Base-by-base conservation (phyloP, 2,329 filamentous ascomycete species). In the Rutstroemia sp. region DNA sequence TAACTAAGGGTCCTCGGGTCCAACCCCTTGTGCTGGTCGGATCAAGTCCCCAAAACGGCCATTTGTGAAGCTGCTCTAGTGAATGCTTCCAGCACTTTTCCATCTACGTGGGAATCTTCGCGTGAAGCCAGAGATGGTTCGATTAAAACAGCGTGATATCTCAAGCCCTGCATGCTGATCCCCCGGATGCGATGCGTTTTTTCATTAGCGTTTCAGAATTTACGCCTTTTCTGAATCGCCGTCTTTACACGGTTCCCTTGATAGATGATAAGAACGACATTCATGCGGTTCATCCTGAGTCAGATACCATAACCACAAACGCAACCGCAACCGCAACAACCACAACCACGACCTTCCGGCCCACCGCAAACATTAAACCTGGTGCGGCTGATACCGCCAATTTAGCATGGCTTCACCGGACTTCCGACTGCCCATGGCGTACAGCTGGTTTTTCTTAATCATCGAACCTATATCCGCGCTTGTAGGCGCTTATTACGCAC, bases 381-480 rank as follows among this genome's bases (percentile, higher is more conserved):
- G 23, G 23, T 23, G 23, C 23, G 23, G 23, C 23, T 23, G 23
- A 23, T 23, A 23, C 23, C 42, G n/a, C 12, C 19, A 19, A 7
- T 45, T 19, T 14, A 45, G 4, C n/a, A 45, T 45, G 42, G n/a
- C 42, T 12, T 12, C 61, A 48, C 60, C 68, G 54, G 73, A 74
- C 47, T 73, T 78, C 59, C 68, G 68, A 55, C 77, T 88, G 39
- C 86, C 86, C 21, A 63, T 78, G 38, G 62, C 76, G 60, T 92
- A 92, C 73, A 79, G 80, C 57, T 64, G 85, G 67, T 89, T 92
- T 75, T 92, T 92, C 73, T 81, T 91, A 60, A 77, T 84, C 67
- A 74, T 92, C 65, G 88, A 92, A 71, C 81, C 81, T 19, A 55
- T 79, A 57, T 76, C 76, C 52, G 78, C 79, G 48, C 67, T 81